These are phyloP conservation scores for Suillus decipiens DNA, from an alignment of 768 basidiomycete species.

Conservation along the genomic window DNA sequence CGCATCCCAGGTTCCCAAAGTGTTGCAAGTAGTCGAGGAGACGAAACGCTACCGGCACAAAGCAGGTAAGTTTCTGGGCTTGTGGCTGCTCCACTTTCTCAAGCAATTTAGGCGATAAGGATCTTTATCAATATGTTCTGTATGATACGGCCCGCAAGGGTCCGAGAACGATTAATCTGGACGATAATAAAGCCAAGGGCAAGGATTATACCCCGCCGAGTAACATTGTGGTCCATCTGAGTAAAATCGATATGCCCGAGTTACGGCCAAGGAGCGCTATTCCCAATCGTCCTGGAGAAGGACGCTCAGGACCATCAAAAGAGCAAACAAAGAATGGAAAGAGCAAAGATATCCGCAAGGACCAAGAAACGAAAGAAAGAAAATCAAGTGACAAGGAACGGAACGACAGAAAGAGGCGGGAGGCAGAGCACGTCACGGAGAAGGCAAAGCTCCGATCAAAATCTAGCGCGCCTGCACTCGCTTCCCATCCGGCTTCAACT, in stretches of 20 bases:
- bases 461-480: slow-evolving; percentile 10
- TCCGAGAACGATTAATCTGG: slow-evolving; percentile 67
- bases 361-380: not conserved
- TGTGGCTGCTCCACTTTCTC: slow-evolving; percentile 3
- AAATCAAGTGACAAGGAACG: slow-evolving; percentile 20
- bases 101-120: slow-evolving; percentile 55
- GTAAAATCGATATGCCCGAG: slow-evolving; percentile 88
- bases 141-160: slow-evolving; percentile 64
- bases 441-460: slow-evolving; percentile 33
- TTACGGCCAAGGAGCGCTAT: slow-evolving; percentile 51
- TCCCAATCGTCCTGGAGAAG: slow-evolving; percentile 19
- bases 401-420: slow-evolving; percentile 34
- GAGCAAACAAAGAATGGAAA: slow-evolving; percentile 7
- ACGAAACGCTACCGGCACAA: slow-evolving; percentile 77
- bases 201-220: slow-evolving; percentile 65
- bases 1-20: slow-evolving; percentile 69
- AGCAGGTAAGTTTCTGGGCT: slow-evolving; percentile 48
- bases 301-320: not conserved
- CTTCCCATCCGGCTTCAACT: slow-evolving; percentile 1
- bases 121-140: slow-evolving; percentile 75
- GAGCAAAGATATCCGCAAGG: slow-evolving; percentile 1
- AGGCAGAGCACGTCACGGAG: slow-evolving; percentile 40
- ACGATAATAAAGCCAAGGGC: slow-evolving; percentile 42
- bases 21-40: slow-evolving; percentile 78
- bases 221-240: slow-evolving; percentile 71